Evolutionary conservation across 345 rosid species (phyloP), one percentile per base, ranked within the genome.

Genomic region (Euphorbia peplus): DNA sequence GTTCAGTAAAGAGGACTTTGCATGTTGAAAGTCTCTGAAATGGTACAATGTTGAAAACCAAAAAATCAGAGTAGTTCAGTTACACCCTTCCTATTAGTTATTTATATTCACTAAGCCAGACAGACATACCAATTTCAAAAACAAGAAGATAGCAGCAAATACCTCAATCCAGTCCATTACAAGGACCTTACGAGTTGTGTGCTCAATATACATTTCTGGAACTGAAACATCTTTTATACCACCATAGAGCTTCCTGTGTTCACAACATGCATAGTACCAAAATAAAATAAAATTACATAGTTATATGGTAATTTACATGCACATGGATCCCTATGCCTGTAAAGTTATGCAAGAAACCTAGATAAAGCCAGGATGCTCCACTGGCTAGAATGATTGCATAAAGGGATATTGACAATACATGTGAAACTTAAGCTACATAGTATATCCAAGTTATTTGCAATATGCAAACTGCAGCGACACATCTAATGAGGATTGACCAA

Each of bases 111-210:
- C 21, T 50, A 4, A 29, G 16, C 30, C 25, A 32, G 4, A 59
- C 9, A 35, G 8, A 6, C 24, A 66, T 19, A 53, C 1, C 22
- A n/a, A 47, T 52, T 8, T 26, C 11, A 28, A 46, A 12, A 19
- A 57, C 21, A 44, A 60, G 21, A 32, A 63, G 46, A 6, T 46
- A 56, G 60, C 28, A 73, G 30, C 6, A 64, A 61, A 35, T 86
- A 93, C 98, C 98, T 89, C 96, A 68, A 93, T 80, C 98, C 98
- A 93, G 75, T 90, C 93, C 98, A 90, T 93, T 28, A 85, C 87
- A 80, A 93, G 90, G 69, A 93, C 93, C 78, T 77, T 90, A 53
- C 87, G 84, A 73, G 96, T 93, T 77, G 97, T 87, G 80, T 84
- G 73, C 79, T 93, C 91, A 70, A 76, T 64, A 71, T 85, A 86